Conservation (phyloP, 768 basidiomycete species). For the Boletus fagicola region DNA sequence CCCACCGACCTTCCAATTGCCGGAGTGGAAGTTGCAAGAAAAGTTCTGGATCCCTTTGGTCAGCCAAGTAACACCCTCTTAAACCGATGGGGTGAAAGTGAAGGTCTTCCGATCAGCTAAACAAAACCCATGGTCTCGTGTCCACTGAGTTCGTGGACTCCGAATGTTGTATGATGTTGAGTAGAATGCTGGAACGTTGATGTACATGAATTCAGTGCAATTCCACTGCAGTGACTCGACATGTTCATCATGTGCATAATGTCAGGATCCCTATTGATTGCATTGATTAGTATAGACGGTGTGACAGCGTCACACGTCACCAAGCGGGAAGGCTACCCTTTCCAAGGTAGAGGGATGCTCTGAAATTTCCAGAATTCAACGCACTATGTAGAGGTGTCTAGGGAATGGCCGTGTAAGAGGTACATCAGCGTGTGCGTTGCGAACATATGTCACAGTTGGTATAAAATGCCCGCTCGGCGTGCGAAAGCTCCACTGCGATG, state of each 20-base stretch:
- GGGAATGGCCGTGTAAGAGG: too few species aligned
- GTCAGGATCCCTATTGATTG: too few species aligned
- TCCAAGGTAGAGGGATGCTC: too few species aligned
- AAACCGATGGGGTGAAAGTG: constrained; percentile 36
- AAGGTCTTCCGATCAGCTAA: constrained; percentile 34
- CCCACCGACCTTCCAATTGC: constrained; percentile 35
- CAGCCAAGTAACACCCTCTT: constrained; percentile 40
- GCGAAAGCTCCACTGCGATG: constrained; percentile 15
- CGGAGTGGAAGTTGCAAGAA: constrained; percentile 40
- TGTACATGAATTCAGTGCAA: not conserved
- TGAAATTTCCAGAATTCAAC: too few species aligned
- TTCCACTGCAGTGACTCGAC: not conserved
- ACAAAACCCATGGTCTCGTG: not conserved
- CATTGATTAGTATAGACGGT: too few species aligned
- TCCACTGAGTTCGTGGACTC: not conserved
- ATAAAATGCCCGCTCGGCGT: constrained; percentile 10
- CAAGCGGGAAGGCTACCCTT: too few species aligned
- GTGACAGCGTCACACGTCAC: too few species aligned
- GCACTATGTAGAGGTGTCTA: too few species aligned
- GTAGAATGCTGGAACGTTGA: not conserved
- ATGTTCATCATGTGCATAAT: not conserved
- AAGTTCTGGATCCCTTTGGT: constrained; percentile 43
- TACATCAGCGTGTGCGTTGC: not conserved
- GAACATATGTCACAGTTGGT: not conserved
- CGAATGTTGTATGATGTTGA: not conserved